Evolutionary conservation across 2,329 filamentous ascomycete genomes (phyloP), one percentile per base, ranked within the genome.

Genomic region (Aspergillus uvarum): DNA sequence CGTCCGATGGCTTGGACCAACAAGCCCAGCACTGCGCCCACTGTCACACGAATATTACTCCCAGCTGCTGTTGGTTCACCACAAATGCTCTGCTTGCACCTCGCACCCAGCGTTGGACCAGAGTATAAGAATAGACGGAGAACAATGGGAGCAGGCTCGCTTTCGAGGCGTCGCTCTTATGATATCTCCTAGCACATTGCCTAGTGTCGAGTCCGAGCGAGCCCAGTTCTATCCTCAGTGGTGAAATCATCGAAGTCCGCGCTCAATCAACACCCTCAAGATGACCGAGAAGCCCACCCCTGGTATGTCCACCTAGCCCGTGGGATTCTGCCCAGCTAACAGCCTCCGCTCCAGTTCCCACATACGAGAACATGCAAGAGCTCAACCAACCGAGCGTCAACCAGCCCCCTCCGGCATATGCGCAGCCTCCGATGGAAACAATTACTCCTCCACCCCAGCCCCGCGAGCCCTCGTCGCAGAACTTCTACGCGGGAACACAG

Each of bases 241-340:
- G 16, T 19, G 5, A 19, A 7, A 19, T 1, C 16, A 44, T 7
- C 16, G 6, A 19, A 19, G 16, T 19, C 6, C 16, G 16, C 4
- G n/a, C 38, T 6, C 38, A 8, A 44, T 2, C 31, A 16, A 16
- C 32, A 4, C n/a, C 21, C 5, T 6, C n/a, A 53, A n/a, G 4
- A 58, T 58, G 56, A 24, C 49, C 8, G 56, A 58, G n/a, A 47
- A 58, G 11, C 5, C 26, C 16, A 16, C 35, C 12, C 22, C 49
- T 11, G 8, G 49, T 58, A 31, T n/a, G 56, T 47, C 47, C 14
- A 52, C 7, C 16, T 6, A 6, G 6, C 12, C 6, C 35, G n/a
- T 4, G 1, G 3, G 10, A 24, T n/a, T 4, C 2, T 12, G 16
- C 26, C 22, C 50, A 29, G 21, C 56, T 52, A 51, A 58, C 48